phyloP scores from a whole-genome alignment of 2,329 filamentous ascomycete species.

The Beauveria varroae region DNA sequence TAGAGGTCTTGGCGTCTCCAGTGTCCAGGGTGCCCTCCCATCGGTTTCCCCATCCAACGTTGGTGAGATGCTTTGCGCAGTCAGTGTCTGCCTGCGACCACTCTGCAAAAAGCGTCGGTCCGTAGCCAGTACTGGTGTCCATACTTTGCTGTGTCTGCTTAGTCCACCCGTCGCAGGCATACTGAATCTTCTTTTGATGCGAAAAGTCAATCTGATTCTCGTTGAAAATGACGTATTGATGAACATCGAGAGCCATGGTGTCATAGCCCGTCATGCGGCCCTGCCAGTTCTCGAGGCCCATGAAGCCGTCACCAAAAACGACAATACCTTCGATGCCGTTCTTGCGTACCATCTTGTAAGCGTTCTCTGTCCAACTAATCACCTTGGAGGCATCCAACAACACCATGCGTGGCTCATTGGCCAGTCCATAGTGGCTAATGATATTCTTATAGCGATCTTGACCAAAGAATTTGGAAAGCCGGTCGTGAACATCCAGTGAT shows the following conservation, averaged over 20 bases:
- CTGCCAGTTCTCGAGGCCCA: conserved; percentile 86
- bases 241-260: conserved; percentile 83
- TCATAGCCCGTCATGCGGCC: conserved; percentile 65
- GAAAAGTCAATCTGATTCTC: conserved; percentile 72
- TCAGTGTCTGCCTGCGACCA: conserved; percentile 98
- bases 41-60: conserved; percentile 78
- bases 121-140: conserved; percentile 71
- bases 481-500: conserved; percentile 79
- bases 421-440: conserved; percentile 85
- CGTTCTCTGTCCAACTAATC: conserved; percentile 69
- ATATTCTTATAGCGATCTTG: conserved; percentile 90
- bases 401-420: conserved; percentile 90
- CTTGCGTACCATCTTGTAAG: conserved; percentile 62
- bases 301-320: conserved; percentile 91
- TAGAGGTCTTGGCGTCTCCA: conserved; percentile 51
- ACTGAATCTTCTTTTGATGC: conserved; percentile 76
- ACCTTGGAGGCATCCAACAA: conserved; percentile 59
- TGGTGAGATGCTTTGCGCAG: conserved; percentile 80
- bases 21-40: conserved; percentile 84
- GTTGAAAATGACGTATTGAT: conserved; percentile 99
- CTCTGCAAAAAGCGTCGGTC: conserved; percentile 89
- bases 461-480: conserved; percentile 84
- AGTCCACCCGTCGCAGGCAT: conserved; percentile 84
- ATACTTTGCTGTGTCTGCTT: conserved; percentile 66
- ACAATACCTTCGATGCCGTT: conserved; percentile 69